These are phyloP conservation scores for Dillenia turbinata DNA, from an alignment of 164 flowering plant genomes.

Conservation along the genomic window DNA sequence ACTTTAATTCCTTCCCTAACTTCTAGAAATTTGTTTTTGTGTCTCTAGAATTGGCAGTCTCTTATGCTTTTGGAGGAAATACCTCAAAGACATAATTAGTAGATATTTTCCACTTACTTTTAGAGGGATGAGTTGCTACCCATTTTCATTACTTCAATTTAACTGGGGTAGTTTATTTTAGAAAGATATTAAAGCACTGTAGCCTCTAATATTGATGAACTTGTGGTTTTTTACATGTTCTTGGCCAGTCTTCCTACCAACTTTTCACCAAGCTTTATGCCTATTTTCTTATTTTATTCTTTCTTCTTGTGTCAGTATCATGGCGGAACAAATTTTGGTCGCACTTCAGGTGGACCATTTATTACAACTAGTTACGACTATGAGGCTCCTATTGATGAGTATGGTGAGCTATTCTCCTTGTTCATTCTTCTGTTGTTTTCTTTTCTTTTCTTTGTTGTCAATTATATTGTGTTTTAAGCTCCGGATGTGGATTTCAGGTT, in stretches of 20 bases:
- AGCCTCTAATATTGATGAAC: background rate
- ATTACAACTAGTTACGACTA: slow-evolving; percentile 98
- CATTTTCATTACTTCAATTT: too few relatives aligned
- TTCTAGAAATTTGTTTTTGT: too few relatives aligned
- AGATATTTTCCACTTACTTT: too few relatives aligned
- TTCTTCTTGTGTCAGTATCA: slow-evolving; percentile 55
- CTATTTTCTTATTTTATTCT: background rate
- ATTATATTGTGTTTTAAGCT: background rate
- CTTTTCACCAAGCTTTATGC: background rate
- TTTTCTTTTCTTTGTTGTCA: background rate
- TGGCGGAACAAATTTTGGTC: slow-evolving; percentile 99
- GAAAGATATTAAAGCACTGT: too few relatives aligned
- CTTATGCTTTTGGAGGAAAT: too few relatives aligned
- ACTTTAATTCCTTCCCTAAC: too few relatives aligned
- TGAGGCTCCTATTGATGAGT: slow-evolving; percentile 99
- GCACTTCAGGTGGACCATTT: slow-evolving; percentile 97
- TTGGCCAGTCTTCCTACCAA: too few relatives aligned
- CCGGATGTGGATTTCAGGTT: slow-evolving; percentile 38
- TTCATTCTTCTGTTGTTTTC: background rate
- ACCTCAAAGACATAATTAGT: too few relatives aligned
- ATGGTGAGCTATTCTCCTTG: slow-evolving; percentile 43
- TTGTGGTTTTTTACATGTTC: background rate
- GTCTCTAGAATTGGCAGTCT: too few relatives aligned
- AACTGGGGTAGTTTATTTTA: too few relatives aligned
- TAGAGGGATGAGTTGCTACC: too few relatives aligned